Evolutionary conservation across 257 asterid species (phyloP), one percentile per base, ranked within the genome.

Genomic region (Solanum stenotomum): DNA sequence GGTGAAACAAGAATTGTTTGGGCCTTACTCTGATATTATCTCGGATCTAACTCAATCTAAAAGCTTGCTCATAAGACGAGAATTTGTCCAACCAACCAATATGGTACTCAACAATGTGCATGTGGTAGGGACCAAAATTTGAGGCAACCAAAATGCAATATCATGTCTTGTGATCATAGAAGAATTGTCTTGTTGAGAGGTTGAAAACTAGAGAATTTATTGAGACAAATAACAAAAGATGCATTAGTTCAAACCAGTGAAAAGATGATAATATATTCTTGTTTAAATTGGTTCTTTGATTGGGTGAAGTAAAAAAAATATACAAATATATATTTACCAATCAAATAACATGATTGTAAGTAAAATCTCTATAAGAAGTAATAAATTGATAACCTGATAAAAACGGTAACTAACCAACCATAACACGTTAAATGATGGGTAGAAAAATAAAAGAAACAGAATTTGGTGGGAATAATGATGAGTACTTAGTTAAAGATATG

Each of bases 401-500:
- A 56, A 56, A 1, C 3, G 63, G 4, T 56, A 61, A 33, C 14
- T 72, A 33, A 33, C 79, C 15, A 2, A 18, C 0, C 37, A 72
- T 34, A 33, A 72, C 10, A 31, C 8, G 46, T 70, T 14, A 18
- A 71, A 72, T 34, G 9, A 72, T 5, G 27, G 2, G 38, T 61
- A 88, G 85, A 23, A 49, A 89, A 89, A 31, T 87, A 20, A 86
- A 91, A 88, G 12, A 91, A 86, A 88, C 84, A 34, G 14, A 92
- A 31, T 86, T 91, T 93, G n/a, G 88, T 49, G 87, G 89, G 31
- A 56, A 93, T 86, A 77, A 92, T 65, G 35, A 85, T 52, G 59
- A 90, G 46, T 7, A 88, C 91, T 31, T 70, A 85, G 44, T 27
- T 70, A 90, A 88, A 81, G 88, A 83, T 6, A 83, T 8, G 52